Evolutionary conservation across 148 eudicot genomes (phyloP), one percentile per base, ranked within the genome.

Genomic region (Heliamphora exappendiculata): DNA sequence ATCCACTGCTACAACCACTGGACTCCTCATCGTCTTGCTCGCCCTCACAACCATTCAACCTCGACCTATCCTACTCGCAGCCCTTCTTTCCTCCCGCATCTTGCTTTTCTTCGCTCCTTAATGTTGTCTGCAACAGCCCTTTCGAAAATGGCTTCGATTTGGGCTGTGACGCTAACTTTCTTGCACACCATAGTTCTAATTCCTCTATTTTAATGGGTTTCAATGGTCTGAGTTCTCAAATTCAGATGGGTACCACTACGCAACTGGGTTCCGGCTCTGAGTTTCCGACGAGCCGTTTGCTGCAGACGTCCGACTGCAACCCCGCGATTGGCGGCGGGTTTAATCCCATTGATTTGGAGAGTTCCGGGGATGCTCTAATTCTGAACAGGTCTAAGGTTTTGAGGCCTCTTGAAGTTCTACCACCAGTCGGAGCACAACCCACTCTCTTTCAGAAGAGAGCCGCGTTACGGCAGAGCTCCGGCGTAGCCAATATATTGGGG

Each of bases 371-470:
- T 74, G 79, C 86, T 26, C n/a, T 87, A 79, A 80, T 93, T 62
- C 49, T 83, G 13, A 94, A 89, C 76, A 70, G 92, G 79, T 84
- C 89, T 4, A 94, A 89, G 64, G n/a, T 89, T 55, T 60, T 94
- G 63, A 89, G 91, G 78, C 98, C 98, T 2, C 91, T 92, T 16
- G 93, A 92, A 28, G 84, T 88, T 83, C 83, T 84, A 16, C 72
- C 89, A 67, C 81, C 98, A 3, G 69, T 76, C 22, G 93, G 91
- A 11, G 76, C 89, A 10, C 97, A 87, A 17, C 97, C 98, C 0
- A 94, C 98, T 44, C 88, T 94, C 14, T 94, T 92, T 69, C 98
- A 94, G 54, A 94, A 94, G 45, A 85, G 98, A 75, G 98, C 97
- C 42, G 98, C 98, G 26, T 86, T 89, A 22, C 86, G 92, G 78